These are phyloP conservation scores for Botryococcus braunii DNA, from an alignment of 163 green algal genomes.

Conservation along the genomic window DNA sequence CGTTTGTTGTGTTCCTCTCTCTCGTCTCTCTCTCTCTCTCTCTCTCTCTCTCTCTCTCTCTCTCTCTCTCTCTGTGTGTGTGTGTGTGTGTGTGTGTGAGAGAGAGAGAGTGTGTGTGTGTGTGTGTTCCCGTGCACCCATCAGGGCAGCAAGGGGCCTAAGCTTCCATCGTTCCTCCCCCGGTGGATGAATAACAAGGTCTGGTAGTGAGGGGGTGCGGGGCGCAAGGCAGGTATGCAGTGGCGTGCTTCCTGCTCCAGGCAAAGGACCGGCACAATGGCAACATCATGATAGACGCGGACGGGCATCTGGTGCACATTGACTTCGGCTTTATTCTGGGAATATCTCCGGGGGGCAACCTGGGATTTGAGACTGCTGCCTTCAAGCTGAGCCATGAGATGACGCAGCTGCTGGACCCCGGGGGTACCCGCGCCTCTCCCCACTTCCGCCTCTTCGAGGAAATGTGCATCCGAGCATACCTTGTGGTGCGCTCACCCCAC, in stretches of 20 bases:
- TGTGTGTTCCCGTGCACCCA: too few relatives aligned
- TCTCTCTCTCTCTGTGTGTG: too few relatives aligned
- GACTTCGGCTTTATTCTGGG: constrained; percentile 99
- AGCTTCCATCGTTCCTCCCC: too few relatives aligned
- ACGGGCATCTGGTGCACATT: constrained; percentile 92
- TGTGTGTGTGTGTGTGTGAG: too few relatives aligned
- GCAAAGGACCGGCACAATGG: constrained; percentile 97
- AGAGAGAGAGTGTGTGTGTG: too few relatives aligned
- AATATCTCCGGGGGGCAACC: constrained; percentile 85
- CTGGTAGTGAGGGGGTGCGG: too few relatives aligned
- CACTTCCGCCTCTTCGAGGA: constrained; percentile 71
- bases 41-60: too few relatives aligned
- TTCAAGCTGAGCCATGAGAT: constrained; percentile 99
- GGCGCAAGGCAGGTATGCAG: constrained; percentile 73
- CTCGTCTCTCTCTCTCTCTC: too few relatives aligned
- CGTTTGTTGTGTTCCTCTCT: too few relatives aligned
- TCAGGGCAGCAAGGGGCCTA: too few relatives aligned
- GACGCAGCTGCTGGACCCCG: constrained; percentile 91
- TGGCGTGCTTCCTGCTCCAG: constrained; percentile 82
- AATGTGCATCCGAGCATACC: constrained; percentile 68
- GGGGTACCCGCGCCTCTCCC: constrained; percentile 37
- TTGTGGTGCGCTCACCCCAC: constrained; percentile 41
- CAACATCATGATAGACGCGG: constrained; percentile 88
- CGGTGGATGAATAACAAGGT: too few relatives aligned
- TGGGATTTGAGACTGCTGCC: constrained; percentile 89